Conservation (phyloP, 495 filamentous ascomycete species). For the Daldinia childiae region DNA sequence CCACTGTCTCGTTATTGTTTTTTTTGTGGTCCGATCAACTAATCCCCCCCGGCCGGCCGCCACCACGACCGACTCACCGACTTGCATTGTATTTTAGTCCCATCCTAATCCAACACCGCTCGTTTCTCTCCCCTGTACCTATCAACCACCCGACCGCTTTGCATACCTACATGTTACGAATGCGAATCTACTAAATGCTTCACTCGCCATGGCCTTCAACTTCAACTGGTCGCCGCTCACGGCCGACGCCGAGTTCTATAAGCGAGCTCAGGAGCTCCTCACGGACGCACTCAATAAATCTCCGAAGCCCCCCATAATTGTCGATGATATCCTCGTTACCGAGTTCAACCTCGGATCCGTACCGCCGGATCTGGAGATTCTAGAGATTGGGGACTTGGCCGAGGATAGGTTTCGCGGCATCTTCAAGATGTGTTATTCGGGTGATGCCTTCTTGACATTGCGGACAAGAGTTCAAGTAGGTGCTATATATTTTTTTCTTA, state of each 20-base stretch:
- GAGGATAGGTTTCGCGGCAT: slow-evolving; percentile 98
- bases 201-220: slow-evolving; percentile 92
- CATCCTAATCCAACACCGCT: slow-evolving; percentile 27
- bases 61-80: slow-evolving; percentile 35
- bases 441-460: slow-evolving; percentile 93
- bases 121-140: slow-evolving; percentile 7
- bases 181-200: slow-evolving; percentile 44
- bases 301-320: slow-evolving; percentile 97
- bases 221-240: slow-evolving; percentile 99
- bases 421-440: slow-evolving; percentile 98
- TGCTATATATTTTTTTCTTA: slow-evolving; percentile 17
- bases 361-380: slow-evolving; percentile 91
- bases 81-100: slow-evolving; percentile 29
- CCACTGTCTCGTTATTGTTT: slow-evolving; percentile 10
- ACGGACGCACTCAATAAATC: slow-evolving; percentile 97
- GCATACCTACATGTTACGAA: slow-evolving; percentile 25
- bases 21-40: slow-evolving; percentile 39
- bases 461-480: slow-evolving; percentile 90
- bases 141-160: slow-evolving; percentile 4
- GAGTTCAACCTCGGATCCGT: slow-evolving; percentile 94
- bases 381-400: slow-evolving; percentile 96
- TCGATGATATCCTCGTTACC: slow-evolving; percentile 98
- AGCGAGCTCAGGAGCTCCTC: slow-evolving; percentile 89
- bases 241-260: slow-evolving; percentile 90
- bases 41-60: slow-evolving; percentile 26